Base-by-base conservation (phyloP, 2,329 filamentous ascomycete species). In the Coniochaeta sp. region DNA sequence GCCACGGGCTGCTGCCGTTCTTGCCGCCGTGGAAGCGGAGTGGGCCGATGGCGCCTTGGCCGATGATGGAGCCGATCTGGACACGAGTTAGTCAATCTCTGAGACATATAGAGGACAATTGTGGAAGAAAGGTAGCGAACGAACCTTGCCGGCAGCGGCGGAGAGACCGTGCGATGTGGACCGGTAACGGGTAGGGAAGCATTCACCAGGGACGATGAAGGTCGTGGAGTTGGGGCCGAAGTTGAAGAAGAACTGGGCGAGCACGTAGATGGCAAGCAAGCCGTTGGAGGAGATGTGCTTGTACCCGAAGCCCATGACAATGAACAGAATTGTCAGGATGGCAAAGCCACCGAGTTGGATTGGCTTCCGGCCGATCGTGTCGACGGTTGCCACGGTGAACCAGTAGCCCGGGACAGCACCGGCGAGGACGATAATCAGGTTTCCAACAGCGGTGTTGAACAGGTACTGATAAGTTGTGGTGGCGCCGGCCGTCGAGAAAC, bases 381-480 rank as follows among this genome's bases (percentile, higher is more conserved):
- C 89, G 60, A 91, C 67, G 28, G 71, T 72, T 47, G 85, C 85
- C 6, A 92, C 89, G 0, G 89, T 90, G 17, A 91, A 82, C 89
- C 89, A 93, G 78, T 93, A 93, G 16, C 90, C 90, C 0, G 90
- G 90, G 16, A 93, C 89, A 55, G 90, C 88, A 60, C 89, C 90
- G 4, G 90, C 89, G 61, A 89, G 85, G 65, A 92, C 86, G 57
- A 93, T 81, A 65, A 93, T 90, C 66, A 93, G 75, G 75, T 93
- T 92, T 10, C 90, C 90, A 22, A 91, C 81, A 57, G 89, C 88
- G 8, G 86, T 90, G 74, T 89, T 90, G 77, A 86, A 87, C 63
- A 91, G 80, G 70, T 79, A 81, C 65, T 90, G 72, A 75, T 92
- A 92, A 32, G 89, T 83, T 63, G 81, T 84, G 59, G 69, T 69